Percentiles rank a stretch among this genome's conserved stretches.
These are phyloP conservation scores for Calonectria pseudoreteaudii DNA, from an alignment of 2,329 filamentous ascomycete genomes.

Conservation along the genomic window DNA sequence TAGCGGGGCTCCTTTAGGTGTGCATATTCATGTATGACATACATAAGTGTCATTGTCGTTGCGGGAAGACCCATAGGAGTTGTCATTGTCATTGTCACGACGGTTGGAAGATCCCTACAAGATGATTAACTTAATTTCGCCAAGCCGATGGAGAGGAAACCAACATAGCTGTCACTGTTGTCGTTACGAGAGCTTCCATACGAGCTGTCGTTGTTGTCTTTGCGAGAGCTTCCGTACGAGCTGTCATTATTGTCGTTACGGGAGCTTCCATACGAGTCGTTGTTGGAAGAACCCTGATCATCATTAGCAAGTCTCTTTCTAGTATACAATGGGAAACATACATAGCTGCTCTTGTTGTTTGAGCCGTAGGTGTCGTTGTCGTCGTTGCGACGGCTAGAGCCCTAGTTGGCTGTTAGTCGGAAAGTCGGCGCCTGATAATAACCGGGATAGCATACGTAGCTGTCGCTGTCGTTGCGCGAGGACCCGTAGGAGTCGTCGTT, in stretches of 20 bases:
- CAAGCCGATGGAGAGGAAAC: not conserved
- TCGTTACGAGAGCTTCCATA: not conserved
- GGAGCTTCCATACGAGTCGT: not conserved
- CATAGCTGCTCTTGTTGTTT: not conserved
- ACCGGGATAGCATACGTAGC: no score
- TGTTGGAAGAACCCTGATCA: not conserved
- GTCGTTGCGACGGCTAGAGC: no score
- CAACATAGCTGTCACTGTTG: not conserved
- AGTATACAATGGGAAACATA: not conserved
- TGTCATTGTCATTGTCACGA: constrained; percentile 1
- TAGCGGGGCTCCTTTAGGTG: not conserved
- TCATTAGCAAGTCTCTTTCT: not conserved
- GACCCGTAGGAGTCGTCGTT: constrained; percentile 1
- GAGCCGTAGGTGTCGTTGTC: constrained; percentile 5
- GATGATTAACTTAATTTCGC: no score
- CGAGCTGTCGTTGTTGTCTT: not conserved
- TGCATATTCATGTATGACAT: not conserved
- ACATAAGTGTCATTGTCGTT: not conserved
- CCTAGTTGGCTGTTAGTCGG: no score
- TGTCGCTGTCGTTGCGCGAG: not conserved
- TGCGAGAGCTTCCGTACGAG: not conserved
- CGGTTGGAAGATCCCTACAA: not conserved
- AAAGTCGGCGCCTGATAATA: no score
- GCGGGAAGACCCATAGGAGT: constrained; percentile 1
- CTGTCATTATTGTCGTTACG: not conserved